These are phyloP conservation scores for Daldinia sp. DNA, from an alignment of 2,329 filamentous ascomycete genomes.

Conservation along the genomic window DNA sequence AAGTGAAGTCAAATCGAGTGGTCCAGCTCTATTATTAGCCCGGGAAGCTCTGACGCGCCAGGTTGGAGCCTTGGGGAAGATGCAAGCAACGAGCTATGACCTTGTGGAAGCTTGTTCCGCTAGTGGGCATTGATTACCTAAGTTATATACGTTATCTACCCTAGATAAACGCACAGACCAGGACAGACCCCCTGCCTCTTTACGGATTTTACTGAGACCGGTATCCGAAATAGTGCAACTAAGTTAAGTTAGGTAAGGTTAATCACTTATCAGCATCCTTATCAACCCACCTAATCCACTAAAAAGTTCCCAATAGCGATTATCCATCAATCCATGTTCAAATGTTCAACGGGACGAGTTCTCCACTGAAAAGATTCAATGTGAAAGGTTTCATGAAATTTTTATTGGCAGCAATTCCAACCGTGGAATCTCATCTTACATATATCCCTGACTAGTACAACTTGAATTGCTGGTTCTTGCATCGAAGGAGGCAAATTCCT, in stretches of 20 bases:
- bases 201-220: constrained; percentile 39
- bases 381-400: constrained; percentile 39
- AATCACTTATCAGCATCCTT: background rate
- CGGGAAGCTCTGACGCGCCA: constrained; percentile 43
- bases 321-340: constrained; percentile 14
- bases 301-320: constrained; percentile 16
- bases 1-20: constrained; percentile 27
- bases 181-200: background rate
- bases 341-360: background rate
- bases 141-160: background rate
- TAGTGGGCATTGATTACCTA: background rate
- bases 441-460: constrained; percentile 15
- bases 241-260: background rate
- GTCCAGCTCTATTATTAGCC: constrained; percentile 32
- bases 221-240: background rate
- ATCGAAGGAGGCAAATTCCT: constrained; percentile 28
- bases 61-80: constrained; percentile 37
- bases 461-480: constrained; percentile 21
- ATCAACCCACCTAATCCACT: constrained; percentile 4
- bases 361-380: constrained; percentile 43
- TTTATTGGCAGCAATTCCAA: constrained; percentile 37
- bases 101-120: constrained; percentile 17
- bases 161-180: too few relatives aligned
- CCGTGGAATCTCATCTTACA: constrained; percentile 23
- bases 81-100: constrained; percentile 8